Evolutionary conservation across 202 grass and related monocot genomes (phyloP), one percentile per base, ranked within the genome.

Genomic region (Elaeis oleifera): DNA sequence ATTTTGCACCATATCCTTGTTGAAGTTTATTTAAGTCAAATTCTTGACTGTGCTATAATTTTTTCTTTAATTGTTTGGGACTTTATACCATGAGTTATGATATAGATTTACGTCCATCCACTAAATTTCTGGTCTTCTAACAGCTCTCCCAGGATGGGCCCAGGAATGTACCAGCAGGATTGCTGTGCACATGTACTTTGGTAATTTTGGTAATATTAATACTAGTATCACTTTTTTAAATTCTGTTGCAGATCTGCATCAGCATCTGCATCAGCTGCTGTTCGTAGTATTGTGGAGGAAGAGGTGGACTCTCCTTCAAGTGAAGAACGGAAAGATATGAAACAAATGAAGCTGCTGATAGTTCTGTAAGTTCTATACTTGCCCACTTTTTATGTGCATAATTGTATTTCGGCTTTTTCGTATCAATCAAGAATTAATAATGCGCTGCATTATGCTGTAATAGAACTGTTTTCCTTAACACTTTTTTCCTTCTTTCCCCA

Each of bases 291-390:
- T 29, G 68, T 64, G 61, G 84, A 88, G 4, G 53, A 79, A 78
- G 84, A 84, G 5, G 88, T 97, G 54, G 61, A 78, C 64, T 81
- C 73, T 11, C 83, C 79, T 53, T 79, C 81, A 25, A 76, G 79
- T 29, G 92, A 97, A 52, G 88, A 88, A 79, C 70, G 49, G 84
- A 81, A 26, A 68, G 52, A 68, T 53, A 75, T 9, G 76, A 88
- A 71, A 75, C 59, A 73, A 77, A 96, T 15, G 81, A 89, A 81
- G 65, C 81, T 49, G 73, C 71, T 74, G 87, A 90, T 79, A 79
- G 50, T 80, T 90, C 91, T 71, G 91, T 96, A 83, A 26, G 75
- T 64, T 54, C 28, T 73, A 62, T 60, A 17, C 55, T 21, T 3
- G 50, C 15, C 64, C 5, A 48, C 18, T 22, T 61, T 11, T 11